Percentiles rank a stretch among this genome's conserved stretches.
Evolutionary conservation across 78 protist genomes (phyloP).

Genomic region (Dictyostelium purpureum): DNA sequence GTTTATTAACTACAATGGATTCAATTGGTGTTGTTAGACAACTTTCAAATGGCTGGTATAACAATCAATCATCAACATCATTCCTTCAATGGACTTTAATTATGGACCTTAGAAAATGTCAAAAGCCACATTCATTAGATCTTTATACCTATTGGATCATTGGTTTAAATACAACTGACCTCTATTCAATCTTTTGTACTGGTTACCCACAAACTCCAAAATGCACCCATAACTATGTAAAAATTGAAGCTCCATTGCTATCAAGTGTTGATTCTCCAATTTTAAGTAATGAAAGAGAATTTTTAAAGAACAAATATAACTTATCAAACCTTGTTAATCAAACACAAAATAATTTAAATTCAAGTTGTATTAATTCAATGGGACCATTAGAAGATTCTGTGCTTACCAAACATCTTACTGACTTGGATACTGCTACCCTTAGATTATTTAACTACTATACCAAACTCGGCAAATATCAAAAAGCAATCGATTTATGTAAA

Average conservation of each 20-base stretch:
- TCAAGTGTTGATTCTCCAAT: background rate
- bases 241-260: background rate
- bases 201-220: constrained; percentile 27
- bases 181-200: constrained; percentile 18
- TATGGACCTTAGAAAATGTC: background rate
- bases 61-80: background rate
- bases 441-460: background rate
- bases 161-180: constrained; percentile 6
- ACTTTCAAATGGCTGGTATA: constrained; percentile 9
- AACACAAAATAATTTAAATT: background rate
- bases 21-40: constrained; percentile 19
- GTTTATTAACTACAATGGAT: constrained; percentile 4
- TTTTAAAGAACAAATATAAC: background rate
- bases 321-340: background rate
- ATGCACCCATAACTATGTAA: constrained; percentile 2
- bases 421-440: constrained; percentile 14
- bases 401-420: background rate
- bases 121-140: background rate
- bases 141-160: constrained; percentile 17
- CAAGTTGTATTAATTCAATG: background rate
- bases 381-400: background rate
- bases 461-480: background rate
- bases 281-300: background rate
- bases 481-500: background rate
- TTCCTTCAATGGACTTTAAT: constrained; percentile 27